phyloP scores from a whole-genome alignment of 768 basidiomycete genomes.

The Pisolithus microcarpus region DNA sequence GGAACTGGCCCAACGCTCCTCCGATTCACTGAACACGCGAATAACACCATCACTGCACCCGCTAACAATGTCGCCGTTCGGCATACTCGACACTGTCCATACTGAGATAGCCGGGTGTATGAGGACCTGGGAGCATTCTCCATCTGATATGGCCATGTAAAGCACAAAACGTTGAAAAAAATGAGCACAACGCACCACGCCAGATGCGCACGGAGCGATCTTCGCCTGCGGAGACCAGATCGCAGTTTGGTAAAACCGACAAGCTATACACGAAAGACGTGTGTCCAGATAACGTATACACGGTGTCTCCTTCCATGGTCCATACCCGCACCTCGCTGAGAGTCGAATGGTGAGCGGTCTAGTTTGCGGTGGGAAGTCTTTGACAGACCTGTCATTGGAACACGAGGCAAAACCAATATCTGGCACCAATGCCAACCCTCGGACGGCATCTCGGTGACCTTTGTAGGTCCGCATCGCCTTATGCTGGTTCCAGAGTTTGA shows the following conservation, averaged over 20 bases:
- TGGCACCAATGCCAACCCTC: constrained; percentile 71
- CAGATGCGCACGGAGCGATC: constrained; percentile 90
- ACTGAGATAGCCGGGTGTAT: constrained; percentile 96
- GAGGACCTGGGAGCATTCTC: constrained; percentile 82
- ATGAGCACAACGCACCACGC: constrained; percentile 51
- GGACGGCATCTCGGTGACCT: constrained; percentile 89
- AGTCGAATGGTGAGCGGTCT: constrained; percentile 3
- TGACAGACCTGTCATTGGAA: constrained; percentile 79
- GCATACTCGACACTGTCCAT: constrained; percentile 84
- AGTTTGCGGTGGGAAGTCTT: not conserved
- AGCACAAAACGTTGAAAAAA: not conserved
- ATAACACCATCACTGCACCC: constrained; percentile 86
- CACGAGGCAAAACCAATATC: constrained; percentile 93
- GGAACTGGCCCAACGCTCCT: constrained; percentile 66
- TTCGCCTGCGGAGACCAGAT: constrained; percentile 87
- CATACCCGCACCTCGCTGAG: constrained; percentile 86
- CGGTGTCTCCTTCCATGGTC: constrained; percentile 72
- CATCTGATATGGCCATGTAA: constrained; percentile 46
- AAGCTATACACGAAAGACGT: constrained; percentile 96
- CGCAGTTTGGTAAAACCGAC: constrained; percentile 71
- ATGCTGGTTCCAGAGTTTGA: constrained; percentile 80
- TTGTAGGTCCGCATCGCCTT: constrained; percentile 68
- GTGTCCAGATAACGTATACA: constrained; percentile 83
- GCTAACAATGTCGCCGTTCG: constrained; percentile 88
- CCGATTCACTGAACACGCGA: constrained; percentile 72